Base-by-base conservation (phyloP, 1,139 yeast species). In the Protomyces inundatus region DNA sequence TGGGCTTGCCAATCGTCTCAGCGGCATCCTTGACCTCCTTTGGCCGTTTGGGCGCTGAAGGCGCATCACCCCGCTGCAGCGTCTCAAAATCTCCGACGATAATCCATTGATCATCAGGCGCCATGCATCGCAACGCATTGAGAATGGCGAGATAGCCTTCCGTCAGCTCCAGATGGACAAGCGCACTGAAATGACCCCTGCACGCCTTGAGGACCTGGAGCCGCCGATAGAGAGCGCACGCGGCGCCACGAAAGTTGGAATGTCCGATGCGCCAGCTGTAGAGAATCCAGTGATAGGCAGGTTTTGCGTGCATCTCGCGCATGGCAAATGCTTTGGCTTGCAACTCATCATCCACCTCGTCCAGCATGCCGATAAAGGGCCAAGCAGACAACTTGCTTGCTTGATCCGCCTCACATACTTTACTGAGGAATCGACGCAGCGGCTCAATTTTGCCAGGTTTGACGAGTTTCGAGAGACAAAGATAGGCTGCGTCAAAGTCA, bases 241-340 rank as follows among this genome's bases (percentile, higher is more conserved):
- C 66, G 14, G 66, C 66, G 12, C 66, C 66, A 16, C 62, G 61
- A 45, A 54, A 64, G 32, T 64, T 64, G 10, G 51, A 39, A 33
- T 62, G 64, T 33, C 52, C 23, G 30, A 64, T 42, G 37, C 66
- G 59, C 54, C 48, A 64, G 6, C 66, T 39, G 40, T 64, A 64
- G n/a, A 63, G 42, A 14, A 64, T 64, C 37, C 55, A 55, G 54
- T 64, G 66, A 40, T 64, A 64, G 30, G 55, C 51, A 7, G 66
- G 66, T 14, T 33, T 33, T 3, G 66, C 16, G 33, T 60, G 64
- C 42, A 55, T 53, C 32, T 64, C 66, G 12, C 64, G 42, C 64
- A 64, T 60, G 55, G 50, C 51, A 46, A 46, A 23, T 3, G 66
- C 66, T 36, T 54, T 61, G 34, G 45, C 37, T 14, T 61, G 53